A percentile compares a stretch with the other conserved stretches of the same genome.
Evolutionary conservation across 306 rosid genomes (phyloP).

Genomic region (Quercus berberidifolia): DNA sequence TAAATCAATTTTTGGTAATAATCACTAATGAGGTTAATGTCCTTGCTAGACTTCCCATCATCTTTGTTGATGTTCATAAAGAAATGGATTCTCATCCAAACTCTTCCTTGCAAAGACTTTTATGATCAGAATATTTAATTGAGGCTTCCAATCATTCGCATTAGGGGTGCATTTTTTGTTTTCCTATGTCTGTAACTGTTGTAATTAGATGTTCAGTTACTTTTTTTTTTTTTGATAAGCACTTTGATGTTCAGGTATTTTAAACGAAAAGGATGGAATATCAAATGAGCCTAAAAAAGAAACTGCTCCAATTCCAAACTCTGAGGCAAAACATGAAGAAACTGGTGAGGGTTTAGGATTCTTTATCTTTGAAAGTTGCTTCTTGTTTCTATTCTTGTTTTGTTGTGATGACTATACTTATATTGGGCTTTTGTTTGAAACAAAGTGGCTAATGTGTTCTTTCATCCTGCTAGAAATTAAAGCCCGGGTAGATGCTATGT

Average conservation of each 20-base stretch:
- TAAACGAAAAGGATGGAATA: constrained; percentile 34
- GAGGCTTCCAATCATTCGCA: not conserved
- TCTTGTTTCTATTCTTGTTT: constrained; percentile 1
- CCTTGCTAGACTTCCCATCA: not conserved
- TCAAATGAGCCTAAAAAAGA: constrained; percentile 40
- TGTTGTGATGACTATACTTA: not conserved
- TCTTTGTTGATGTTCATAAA: not conserved
- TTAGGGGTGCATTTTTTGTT: not conserved
- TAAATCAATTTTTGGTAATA: not conserved
- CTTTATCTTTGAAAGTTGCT: constrained; percentile 1
- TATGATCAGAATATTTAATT: not conserved
- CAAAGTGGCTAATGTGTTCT: constrained; percentile 15
- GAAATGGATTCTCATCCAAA: not conserved
- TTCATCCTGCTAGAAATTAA: constrained; percentile 50
- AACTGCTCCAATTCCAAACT: constrained; percentile 32
- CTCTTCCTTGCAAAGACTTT: not conserved
- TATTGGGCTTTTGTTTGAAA: constrained; percentile 3
- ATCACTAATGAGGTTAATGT: not conserved
- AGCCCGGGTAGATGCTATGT: constrained; percentile 77
- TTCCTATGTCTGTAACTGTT: not conserved
- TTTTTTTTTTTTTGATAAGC: not conserved
- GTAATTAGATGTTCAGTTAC: constrained; percentile 38
- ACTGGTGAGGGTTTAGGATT: constrained; percentile 39
- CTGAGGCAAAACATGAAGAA: constrained; percentile 40
- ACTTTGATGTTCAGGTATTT: constrained; percentile 43